Conservation (phyloP, 1,139 yeast genomes). For the Suhomyces ambrosiae region DNA sequence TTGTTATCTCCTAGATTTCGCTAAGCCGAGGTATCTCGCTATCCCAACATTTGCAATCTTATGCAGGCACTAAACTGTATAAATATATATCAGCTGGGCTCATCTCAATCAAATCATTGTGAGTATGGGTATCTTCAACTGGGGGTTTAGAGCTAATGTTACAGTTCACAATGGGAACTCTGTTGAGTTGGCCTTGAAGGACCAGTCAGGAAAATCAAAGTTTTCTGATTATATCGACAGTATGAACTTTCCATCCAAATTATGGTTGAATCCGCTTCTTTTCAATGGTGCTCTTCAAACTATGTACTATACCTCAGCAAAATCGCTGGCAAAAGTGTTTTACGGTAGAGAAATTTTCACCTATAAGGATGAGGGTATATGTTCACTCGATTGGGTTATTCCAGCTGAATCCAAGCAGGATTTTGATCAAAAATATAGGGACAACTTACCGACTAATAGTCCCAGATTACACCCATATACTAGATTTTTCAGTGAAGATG, state of each 20-base stretch:
- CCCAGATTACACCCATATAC: conserved; percentile 82
- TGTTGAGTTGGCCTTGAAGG: conserved; percentile 21
- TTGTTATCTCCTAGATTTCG: too few relatives aligned
- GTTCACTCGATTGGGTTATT: conserved; percentile 79
- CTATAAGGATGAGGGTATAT: conserved; percentile 64
- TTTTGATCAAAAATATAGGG: conserved; percentile 51
- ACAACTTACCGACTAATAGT: conserved; percentile 64
- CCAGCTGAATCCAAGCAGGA: conserved; percentile 48
- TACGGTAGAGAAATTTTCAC: conserved; percentile 75
- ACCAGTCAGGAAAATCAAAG: conserved; percentile 15
- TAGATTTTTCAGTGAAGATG: conserved; percentile 59
- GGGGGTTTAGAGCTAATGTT: conserved; percentile 47
- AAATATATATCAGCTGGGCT: background rate
- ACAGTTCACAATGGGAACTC: conserved; percentile 30
- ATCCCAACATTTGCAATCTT: too few relatives aligned
- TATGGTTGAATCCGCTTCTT: conserved; percentile 62
- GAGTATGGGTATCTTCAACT: conserved; percentile 23
- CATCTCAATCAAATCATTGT: background rate
- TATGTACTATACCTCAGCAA: conserved; percentile 57
- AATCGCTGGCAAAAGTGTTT: conserved; percentile 56
- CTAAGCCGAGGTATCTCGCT: too few relatives aligned
- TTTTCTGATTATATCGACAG: conserved; percentile 28
- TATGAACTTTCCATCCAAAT: conserved; percentile 31
- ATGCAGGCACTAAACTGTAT: too few relatives aligned
- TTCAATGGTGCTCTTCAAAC: conserved; percentile 82